Evolutionary conservation across 495 filamentous ascomycete species (phyloP).

Genomic region (Articulospora tetracladia): DNA sequence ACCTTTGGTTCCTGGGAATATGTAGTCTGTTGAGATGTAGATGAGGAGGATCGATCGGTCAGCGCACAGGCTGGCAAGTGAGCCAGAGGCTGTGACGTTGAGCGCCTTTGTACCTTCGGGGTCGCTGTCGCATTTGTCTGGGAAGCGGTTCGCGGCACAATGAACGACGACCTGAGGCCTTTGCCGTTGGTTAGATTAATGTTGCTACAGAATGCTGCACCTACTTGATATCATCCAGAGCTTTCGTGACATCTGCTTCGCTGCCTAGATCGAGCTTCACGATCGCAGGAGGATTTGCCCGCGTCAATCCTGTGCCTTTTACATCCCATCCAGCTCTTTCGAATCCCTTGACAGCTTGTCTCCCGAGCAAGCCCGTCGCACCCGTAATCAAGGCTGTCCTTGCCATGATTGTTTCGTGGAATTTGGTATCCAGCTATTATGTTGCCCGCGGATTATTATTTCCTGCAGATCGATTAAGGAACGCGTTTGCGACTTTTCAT

Average conservation of each 20-base stretch:
- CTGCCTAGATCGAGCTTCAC: constrained; percentile 74
- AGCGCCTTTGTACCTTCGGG: constrained; percentile 69
- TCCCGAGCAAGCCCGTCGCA: constrained; percentile 78
- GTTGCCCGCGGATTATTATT: too few species aligned
- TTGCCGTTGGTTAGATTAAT: constrained; percentile 12
- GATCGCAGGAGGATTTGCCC: constrained; percentile 67
- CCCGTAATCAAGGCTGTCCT: constrained; percentile 77
- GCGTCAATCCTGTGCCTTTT: constrained; percentile 72
- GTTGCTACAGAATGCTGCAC: constrained; percentile 11
- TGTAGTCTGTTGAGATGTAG: constrained; percentile 96
- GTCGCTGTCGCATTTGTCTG: constrained; percentile 77
- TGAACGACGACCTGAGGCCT: constrained; percentile 84
- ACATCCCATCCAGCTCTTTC: constrained; percentile 65
- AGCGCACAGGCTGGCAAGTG: constrained; percentile 63
- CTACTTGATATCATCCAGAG: constrained; percentile 64
- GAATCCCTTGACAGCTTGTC: constrained; percentile 76
- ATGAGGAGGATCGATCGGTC: constrained; percentile 64
- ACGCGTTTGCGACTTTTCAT: neutral
- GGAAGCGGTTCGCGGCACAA: constrained; percentile 92
- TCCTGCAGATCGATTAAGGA: neutral
- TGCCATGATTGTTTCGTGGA: constrained; percentile 19
- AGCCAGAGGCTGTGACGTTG: constrained; percentile 68
- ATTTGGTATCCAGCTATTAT: too few species aligned
- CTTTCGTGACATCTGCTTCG: constrained; percentile 52
- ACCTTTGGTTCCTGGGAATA: constrained; percentile 78